These are phyloP conservation scores for Tubosaeta brunneosetosa DNA, from an alignment of 768 basidiomycete species.

Conservation along the genomic window DNA sequence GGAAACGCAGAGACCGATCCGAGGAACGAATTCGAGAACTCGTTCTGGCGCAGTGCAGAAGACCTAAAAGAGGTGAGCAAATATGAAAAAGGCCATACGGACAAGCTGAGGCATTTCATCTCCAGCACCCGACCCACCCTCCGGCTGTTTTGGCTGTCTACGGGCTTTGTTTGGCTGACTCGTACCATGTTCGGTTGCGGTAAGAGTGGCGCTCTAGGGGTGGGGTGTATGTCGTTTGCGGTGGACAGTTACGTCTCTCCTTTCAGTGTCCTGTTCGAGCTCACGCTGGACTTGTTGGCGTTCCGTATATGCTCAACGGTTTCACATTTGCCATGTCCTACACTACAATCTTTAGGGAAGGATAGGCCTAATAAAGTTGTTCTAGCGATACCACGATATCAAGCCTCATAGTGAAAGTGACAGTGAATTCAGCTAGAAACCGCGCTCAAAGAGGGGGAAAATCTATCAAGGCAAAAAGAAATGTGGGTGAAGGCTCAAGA, in stretches of 20 bases:
- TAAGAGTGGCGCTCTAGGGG: too few species aligned
- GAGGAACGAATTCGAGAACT: conserved; percentile 11
- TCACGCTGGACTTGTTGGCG: not conserved
- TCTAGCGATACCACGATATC: not conserved
- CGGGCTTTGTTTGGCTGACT: conserved; percentile 4
- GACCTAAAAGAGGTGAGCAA: conserved; percentile 13
- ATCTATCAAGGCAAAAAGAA: not conserved
- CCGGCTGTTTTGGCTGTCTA: conserved; percentile 1
- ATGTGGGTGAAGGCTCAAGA: not conserved
- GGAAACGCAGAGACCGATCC: conserved; percentile 17
- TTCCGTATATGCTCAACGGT: not conserved
- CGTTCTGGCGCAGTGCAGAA: conserved; percentile 13
- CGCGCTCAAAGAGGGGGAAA: not conserved
- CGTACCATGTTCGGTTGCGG: not conserved
- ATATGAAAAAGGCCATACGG: not conserved
- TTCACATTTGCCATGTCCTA: not conserved
- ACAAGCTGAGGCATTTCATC: conserved; percentile 1
- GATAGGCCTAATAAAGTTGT: not conserved
- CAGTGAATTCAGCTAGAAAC: too few species aligned
- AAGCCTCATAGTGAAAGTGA: not conserved
- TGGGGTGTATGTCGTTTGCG: not conserved
- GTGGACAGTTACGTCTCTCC: not conserved
- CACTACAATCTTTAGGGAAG: not conserved
- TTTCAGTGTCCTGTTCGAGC: not conserved
- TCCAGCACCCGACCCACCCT: conserved; percentile 1